Evolutionary conservation across 805 yeast genomes (phyloP).

Genomic region (Teunomyces cretensis): DNA sequence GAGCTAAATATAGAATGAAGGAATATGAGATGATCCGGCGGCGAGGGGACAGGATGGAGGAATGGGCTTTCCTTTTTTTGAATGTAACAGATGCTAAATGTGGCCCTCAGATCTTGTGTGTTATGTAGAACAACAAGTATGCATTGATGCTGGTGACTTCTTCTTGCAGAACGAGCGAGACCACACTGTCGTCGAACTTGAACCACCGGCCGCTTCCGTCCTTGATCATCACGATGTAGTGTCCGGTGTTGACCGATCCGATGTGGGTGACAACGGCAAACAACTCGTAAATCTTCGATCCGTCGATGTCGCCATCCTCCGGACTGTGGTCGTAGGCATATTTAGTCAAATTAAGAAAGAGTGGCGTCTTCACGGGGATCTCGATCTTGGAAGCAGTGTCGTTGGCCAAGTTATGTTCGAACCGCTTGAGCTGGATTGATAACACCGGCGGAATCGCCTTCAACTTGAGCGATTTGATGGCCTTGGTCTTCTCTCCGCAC

Average conservation of each 20-base stretch:
- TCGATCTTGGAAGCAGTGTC: slow-evolving; percentile 69
- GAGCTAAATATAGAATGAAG: too few relatives aligned
- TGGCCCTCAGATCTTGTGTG: slow-evolving; percentile 36
- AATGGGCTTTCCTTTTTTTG: too few relatives aligned
- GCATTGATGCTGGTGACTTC: slow-evolving; percentile 74
- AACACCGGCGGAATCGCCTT: slow-evolving; percentile 73
- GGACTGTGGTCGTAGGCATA: slow-evolving; percentile 38
- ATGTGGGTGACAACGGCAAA: slow-evolving; percentile 86
- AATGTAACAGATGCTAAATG: neutral
- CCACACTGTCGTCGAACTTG: slow-evolving; percentile 85
- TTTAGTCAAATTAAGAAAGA: slow-evolving; percentile 66
- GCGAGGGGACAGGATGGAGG: too few relatives aligned
- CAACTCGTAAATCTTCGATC: slow-evolving; percentile 63
- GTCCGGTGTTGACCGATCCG: slow-evolving; percentile 96
- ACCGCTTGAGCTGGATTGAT: slow-evolving; percentile 81
- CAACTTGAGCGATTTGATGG: slow-evolving; percentile 67
- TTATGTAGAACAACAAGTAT: slow-evolving; percentile 72
- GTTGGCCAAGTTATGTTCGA: slow-evolving; percentile 54
- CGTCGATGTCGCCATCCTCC: slow-evolving; percentile 18
- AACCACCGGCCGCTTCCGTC: slow-evolving; percentile 79
- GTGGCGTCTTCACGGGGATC: slow-evolving; percentile 68
- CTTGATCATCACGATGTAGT: slow-evolving; percentile 80
- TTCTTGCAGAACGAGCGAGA: slow-evolving; percentile 61
- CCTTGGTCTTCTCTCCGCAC: slow-evolving; percentile 63
- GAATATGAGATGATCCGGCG: too few relatives aligned